Percentiles rank a stretch among this genome's conserved stretches.
Conservation (phyloP, 169 alveolate genomes). For the Plasmodium relictum region DNA sequence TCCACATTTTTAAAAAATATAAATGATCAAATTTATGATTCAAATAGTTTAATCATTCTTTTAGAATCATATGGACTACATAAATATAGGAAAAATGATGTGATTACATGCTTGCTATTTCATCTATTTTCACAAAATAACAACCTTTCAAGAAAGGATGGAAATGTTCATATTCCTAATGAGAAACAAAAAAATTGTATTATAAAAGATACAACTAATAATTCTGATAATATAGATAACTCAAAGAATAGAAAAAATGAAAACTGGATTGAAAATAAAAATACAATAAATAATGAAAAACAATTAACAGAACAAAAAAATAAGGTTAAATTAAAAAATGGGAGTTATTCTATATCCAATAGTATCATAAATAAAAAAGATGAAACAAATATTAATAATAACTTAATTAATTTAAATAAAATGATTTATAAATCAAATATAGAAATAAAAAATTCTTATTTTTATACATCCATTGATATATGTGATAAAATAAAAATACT, state of each 20-base stretch:
- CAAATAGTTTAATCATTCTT: slow-evolving; percentile 7
- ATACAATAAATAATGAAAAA: background rate
- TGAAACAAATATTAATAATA: background rate
- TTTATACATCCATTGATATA: background rate
- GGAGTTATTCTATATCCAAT: background rate
- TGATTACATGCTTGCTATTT: slow-evolving; percentile 9
- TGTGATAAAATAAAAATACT: slow-evolving; percentile 28
- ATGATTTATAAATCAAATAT: background rate
- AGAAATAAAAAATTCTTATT: background rate
- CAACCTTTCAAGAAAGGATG: background rate
- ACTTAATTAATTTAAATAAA: background rate
- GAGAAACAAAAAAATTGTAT: background rate
- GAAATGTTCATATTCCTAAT: background rate
- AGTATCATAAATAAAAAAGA: background rate
- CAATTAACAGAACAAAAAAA: background rate
- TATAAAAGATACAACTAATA: no score
- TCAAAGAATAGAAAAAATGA: background rate
- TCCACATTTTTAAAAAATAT: slow-evolving; percentile 18
- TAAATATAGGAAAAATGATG: slow-evolving; percentile 23
- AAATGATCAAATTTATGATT: slow-evolving; percentile 18
- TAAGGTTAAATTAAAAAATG: background rate
- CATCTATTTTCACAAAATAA: background rate
- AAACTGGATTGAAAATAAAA: background rate
- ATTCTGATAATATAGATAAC: background rate
- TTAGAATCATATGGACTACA: slow-evolving; percentile 53